These are phyloP conservation scores for Dentipellis sp. DNA, from an alignment of 768 basidiomycete genomes.

Conservation along the genomic window DNA sequence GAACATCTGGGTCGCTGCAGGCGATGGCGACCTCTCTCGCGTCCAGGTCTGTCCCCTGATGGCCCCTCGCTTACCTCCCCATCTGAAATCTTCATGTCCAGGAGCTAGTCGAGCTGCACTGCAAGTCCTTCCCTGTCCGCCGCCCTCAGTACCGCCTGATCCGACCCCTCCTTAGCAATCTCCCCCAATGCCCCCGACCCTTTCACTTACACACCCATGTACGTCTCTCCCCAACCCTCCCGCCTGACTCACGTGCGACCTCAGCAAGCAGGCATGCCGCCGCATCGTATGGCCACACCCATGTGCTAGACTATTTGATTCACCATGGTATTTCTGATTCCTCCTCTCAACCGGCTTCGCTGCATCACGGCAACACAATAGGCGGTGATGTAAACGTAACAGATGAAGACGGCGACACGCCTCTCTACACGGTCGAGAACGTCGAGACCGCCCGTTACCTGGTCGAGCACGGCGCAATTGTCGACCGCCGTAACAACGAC, in stretches of 20 bases:
- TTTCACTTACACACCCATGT: conserved; percentile 81
- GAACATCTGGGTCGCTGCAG: conserved; percentile 92
- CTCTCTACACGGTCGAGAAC: conserved; percentile 83
- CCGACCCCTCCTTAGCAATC: conserved; percentile 22
- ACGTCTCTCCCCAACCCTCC: conserved; percentile 13
- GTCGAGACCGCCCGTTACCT: conserved; percentile 71
- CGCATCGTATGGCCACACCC: conserved; percentile 80
- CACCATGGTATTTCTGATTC: conserved; percentile 40
- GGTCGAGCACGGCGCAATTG: conserved; percentile 65
- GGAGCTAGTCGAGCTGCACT: conserved; percentile 35
- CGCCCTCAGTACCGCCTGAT: conserved; percentile 4
- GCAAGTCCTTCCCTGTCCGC: conserved; percentile 42
- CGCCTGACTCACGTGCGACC: conserved; percentile 5
- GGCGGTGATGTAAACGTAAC: conserved; percentile 84
- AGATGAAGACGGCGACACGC: conserved; percentile 86
- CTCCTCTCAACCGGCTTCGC: not conserved
- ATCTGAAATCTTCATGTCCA: conserved; percentile 3
- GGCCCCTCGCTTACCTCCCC: not conserved
- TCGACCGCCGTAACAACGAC: conserved; percentile 55
- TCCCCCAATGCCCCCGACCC: conserved; percentile 66
- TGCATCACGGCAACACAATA: conserved; percentile 16
- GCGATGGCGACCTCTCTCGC: conserved; percentile 77
- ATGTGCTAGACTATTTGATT: conserved; percentile 71
- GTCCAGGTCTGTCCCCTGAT: conserved; percentile 41
- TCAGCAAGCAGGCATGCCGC: conserved; percentile 68